Percentiles rank a stretch among this genome's conserved stretches.
Evolutionary conservation across 2,329 filamentous ascomycete genomes (phyloP).

Genomic region (Talaromyces marneffei): DNA sequence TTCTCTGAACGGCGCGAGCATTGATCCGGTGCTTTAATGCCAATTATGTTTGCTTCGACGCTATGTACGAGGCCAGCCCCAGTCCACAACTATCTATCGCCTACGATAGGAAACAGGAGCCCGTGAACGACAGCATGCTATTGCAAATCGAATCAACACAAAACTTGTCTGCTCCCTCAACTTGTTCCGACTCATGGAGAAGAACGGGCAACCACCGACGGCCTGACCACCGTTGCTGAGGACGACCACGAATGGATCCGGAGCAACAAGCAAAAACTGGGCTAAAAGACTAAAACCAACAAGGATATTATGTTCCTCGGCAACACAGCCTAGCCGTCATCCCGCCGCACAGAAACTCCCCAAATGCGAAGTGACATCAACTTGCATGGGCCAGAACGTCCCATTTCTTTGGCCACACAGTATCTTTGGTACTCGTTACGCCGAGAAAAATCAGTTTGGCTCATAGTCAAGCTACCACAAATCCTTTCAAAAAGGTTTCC

Average conservation of each 20-base stretch:
- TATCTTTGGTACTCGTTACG: background rate
- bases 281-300: background rate
- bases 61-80: background rate
- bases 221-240: background rate
- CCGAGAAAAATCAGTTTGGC: background rate
- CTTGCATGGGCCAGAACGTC: slow-evolving; percentile 14
- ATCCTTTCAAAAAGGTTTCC: background rate
- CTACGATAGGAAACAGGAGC: background rate
- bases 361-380: slow-evolving; percentile 11
- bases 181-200: background rate
- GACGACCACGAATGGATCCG: background rate
- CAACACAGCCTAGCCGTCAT: slow-evolving; percentile 6
- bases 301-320: slow-evolving; percentile 1
- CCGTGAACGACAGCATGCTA: background rate
- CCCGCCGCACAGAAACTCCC: background rate
- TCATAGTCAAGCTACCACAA: background rate
- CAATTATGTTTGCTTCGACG: background rate
- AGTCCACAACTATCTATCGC: background rate
- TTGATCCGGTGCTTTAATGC: background rate
- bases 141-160: background rate
- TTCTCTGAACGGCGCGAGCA: background rate
- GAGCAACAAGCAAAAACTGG: slow-evolving; percentile 5
- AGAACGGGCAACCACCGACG: background rate
- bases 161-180: background rate
- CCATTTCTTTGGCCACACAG: slow-evolving; percentile 5